Percentiles rank a stretch among this genome's conserved stretches.
Evolutionary conservation across 768 basidiomycete species (phyloP).

Genomic region (Lentinula edodes): DNA sequence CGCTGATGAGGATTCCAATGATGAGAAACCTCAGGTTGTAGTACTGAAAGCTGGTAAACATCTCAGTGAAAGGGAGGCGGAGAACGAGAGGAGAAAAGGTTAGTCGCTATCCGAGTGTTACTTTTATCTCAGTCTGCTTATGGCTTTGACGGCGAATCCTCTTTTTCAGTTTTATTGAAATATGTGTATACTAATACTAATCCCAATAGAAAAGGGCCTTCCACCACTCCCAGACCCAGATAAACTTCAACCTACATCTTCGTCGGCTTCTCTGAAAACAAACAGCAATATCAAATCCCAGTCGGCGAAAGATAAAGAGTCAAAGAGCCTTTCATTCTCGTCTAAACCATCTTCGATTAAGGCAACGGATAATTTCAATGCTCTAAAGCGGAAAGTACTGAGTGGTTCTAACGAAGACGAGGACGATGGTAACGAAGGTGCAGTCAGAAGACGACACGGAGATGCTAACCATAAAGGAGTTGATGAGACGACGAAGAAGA

Average conservation of each 20-base stretch:
- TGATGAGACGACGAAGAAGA: background rate
- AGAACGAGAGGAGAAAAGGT: constrained; percentile 53
- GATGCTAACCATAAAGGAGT: background rate
- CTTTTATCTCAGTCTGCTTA: background rate
- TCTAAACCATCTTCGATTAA: background rate
- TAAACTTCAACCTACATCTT: background rate
- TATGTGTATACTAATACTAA: too few relatives aligned
- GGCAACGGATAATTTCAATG: background rate
- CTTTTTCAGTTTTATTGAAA: too few relatives aligned
- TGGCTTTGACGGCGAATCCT: constrained; percentile 2
- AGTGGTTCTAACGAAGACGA: background rate
- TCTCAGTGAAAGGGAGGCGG: constrained; percentile 48
- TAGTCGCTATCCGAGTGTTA: background rate
- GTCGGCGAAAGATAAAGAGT: background rate
- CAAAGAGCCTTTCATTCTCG: constrained; percentile 5
- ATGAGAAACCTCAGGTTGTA: constrained; percentile 41
- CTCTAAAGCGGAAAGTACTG: background rate
- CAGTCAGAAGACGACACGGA: background rate
- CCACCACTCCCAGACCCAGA: constrained; percentile 25
- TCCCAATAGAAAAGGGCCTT: constrained; percentile 32
- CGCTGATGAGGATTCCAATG: constrained; percentile 44
- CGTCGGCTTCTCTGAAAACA: background rate
- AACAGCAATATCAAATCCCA: background rate
- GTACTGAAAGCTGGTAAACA: constrained; percentile 55
- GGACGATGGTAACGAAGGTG: background rate